Conservation (phyloP, 2,329 filamentous ascomycete species). For the Mycosphaerella arachidis region DNA sequence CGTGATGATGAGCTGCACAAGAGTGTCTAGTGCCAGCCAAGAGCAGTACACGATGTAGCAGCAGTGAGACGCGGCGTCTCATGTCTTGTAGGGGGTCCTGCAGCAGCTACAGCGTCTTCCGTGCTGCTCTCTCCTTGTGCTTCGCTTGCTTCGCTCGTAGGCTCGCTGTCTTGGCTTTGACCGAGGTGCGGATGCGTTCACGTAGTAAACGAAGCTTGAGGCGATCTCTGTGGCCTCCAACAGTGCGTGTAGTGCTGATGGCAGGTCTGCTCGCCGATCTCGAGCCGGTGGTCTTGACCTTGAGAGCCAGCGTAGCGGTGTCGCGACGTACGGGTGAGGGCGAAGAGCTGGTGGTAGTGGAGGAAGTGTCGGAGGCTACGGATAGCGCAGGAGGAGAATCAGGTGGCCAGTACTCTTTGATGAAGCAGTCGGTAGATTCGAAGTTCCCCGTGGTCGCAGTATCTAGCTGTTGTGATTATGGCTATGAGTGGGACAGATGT, state of each 20-base stretch:
- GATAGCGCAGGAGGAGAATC: neutral
- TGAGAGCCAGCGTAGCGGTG: neutral
- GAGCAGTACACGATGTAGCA: neutral
- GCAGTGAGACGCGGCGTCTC: neutral
- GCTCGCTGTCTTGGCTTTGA: neutral
- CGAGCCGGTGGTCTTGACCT: neutral
- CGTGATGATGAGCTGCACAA: slow-evolving; percentile 26
- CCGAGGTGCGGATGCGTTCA: neutral
- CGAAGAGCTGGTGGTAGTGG: neutral
- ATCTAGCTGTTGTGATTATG: neutral
- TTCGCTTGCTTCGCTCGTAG: neutral
- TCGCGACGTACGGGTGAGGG: neutral
- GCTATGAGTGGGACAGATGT: neutral
- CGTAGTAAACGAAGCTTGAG: neutral
- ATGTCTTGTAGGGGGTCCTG: neutral
- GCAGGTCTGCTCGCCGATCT: neutral
- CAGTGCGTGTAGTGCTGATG: neutral
- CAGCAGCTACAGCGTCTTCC: neutral
- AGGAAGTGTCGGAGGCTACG: neutral
- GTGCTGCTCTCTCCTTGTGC: neutral
- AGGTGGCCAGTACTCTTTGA: neutral
- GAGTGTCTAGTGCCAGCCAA: slow-evolving; percentile 29
- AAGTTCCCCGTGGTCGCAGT: neutral
- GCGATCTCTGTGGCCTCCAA: neutral
- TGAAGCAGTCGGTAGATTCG: neutral